Base-by-base conservation (phyloP, 257 asterid genomes). In the Knoxia roxburghii region DNA sequence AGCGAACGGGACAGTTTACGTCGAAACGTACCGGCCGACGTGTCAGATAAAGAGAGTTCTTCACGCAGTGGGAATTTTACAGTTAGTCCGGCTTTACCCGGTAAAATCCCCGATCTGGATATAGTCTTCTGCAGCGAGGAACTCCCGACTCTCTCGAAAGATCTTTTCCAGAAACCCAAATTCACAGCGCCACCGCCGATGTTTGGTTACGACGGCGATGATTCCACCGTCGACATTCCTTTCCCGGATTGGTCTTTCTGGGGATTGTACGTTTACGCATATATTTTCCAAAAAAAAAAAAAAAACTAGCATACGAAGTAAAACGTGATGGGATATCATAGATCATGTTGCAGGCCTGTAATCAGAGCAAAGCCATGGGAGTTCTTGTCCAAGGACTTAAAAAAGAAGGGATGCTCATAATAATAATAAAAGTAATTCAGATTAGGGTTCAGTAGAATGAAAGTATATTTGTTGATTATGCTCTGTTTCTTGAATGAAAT, bases 341-440 rank as follows among this genome's bases (percentile, higher is more conserved):
- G n/a, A n/a, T n/a, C n/a, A 51, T 51, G 32, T 32, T 62, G 54
- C 60, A 90, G 99, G 99, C 77, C 91, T 2, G 99, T 89, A 85
- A 84, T 87, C 52, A 92, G 89, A 40, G 82, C 89, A 76, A 89
- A 85, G 77, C 95, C 99, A 4, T 93, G 99, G 99, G 84, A 69
- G 59, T 61, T 56, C 8, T 61, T 88, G 79, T 70, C 71, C 1
- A 70, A 80, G 83, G 95, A 86, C 27, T 48, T 93, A 32, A 76
- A 69, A n/a, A 62, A 65, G 13, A 87, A 70, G n/a, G n/a, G n/a
- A n/a, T n/a, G n/a, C n/a, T n/a, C n/a, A n/a, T n/a, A n/a, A n/a
- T n/a, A n/a, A n/a, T n/a, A n/a, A n/a, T n/a, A n/a, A n/a, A n/a
- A n/a, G n/a, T n/a, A n/a, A n/a, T n/a, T n/a, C n/a, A n/a, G n/a